These are phyloP conservation scores for Suhomyces ambrosiae DNA, from an alignment of 1,139 yeast species.

Conservation along the genomic window DNA sequence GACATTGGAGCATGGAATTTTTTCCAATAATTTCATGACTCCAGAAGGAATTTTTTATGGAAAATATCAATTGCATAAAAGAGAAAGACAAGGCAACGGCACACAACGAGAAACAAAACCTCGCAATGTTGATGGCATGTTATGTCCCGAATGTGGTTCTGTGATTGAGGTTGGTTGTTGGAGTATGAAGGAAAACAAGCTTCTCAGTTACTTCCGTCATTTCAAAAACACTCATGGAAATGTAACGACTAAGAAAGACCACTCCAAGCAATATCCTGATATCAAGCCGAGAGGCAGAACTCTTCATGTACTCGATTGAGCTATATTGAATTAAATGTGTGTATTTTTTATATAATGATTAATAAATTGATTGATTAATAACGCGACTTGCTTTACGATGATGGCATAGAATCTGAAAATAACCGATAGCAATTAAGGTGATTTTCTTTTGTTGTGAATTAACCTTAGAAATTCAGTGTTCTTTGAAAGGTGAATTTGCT, in stretches of 20 bases:
- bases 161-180: slow-evolving; percentile 24
- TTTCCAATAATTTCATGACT: slow-evolving; percentile 32
- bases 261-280: slow-evolving; percentile 9
- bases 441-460: too few species aligned
- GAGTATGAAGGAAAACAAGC: slow-evolving; percentile 21
- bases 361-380: too few species aligned
- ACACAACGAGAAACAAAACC: slow-evolving; percentile 3
- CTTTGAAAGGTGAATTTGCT: too few species aligned
- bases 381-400: too few species aligned
- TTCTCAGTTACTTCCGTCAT: slow-evolving; percentile 24
- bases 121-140: slow-evolving; percentile 19
- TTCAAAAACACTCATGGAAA: slow-evolving; percentile 17
- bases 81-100: slow-evolving; percentile 6
- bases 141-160: slow-evolving; percentile 22
- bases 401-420: too few species aligned
- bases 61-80: slow-evolving; percentile 13
- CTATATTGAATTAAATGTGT: neutral
- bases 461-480: too few species aligned
- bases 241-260: slow-evolving; percentile 7
- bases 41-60: slow-evolving; percentile 26
- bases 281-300: slow-evolving; percentile 15
- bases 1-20: slow-evolving; percentile 39
- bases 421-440: too few species aligned
- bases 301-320: slow-evolving; percentile 12
- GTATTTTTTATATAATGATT: too few species aligned